phyloP scores from a whole-genome alignment of 805 yeast species.

The Barnettozyma botsteinii region DNA sequence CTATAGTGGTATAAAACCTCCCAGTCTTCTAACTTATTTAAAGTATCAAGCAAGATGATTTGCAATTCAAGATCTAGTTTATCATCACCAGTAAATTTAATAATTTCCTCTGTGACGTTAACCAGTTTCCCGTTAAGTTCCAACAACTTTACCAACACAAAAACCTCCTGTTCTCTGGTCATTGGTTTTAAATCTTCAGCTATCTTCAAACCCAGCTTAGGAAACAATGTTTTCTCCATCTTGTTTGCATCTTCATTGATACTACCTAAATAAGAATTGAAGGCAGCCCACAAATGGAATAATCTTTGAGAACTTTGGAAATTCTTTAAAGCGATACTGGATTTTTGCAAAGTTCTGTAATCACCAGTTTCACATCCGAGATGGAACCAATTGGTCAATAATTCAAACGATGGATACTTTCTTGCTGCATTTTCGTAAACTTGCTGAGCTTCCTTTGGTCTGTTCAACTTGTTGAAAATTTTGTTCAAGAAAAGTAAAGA shows the following conservation, averaged over 20 bases:
- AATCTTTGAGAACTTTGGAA: conserved; percentile 30
- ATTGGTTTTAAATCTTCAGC: conserved; percentile 48
- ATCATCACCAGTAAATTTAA: conserved; percentile 29
- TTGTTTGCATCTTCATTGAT: conserved; percentile 29
- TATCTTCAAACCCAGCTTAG: conserved; percentile 55
- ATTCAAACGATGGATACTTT: conserved; percentile 46
- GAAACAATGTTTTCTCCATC: conserved; percentile 47
- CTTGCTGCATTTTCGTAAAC: conserved; percentile 54
- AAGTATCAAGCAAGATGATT: conserved; percentile 43
- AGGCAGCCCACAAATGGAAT: conserved; percentile 50
- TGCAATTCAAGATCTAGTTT: conserved; percentile 57
- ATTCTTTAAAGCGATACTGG: conserved; percentile 40
- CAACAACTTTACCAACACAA: conserved; percentile 49
- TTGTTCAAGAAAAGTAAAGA: conserved; percentile 44
- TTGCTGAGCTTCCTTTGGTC: conserved; percentile 36
- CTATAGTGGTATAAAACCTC: conserved; percentile 37
- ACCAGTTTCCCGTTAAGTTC: conserved; percentile 30
- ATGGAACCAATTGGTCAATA: conserved; percentile 53
- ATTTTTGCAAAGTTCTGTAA: conserved; percentile 46
- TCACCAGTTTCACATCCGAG: conserved; percentile 43
- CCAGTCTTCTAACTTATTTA: conserved; percentile 40
- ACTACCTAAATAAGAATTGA: conserved; percentile 42
- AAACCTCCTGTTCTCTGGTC: conserved; percentile 58
- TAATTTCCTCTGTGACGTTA: conserved; percentile 31
- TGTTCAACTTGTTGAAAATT: conserved; percentile 37